Conservation (phyloP, 2,329 filamentous ascomycete species). For the Juglanconis sp. region DNA sequence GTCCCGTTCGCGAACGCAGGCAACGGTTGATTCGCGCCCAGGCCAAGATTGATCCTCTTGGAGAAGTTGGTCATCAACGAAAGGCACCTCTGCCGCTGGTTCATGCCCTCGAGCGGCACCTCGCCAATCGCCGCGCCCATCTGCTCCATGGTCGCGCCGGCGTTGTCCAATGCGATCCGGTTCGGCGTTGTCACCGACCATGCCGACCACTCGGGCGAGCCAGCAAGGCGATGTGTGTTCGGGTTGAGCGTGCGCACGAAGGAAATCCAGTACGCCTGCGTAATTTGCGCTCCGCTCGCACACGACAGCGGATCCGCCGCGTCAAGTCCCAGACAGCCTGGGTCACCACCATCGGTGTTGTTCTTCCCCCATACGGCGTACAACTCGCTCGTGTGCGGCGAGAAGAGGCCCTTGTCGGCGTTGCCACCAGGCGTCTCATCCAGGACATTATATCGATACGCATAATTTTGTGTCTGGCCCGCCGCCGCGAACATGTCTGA, state of each 20-base stretch:
- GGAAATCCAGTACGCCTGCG: constrained; percentile 20
- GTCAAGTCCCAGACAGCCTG: constrained; percentile 1
- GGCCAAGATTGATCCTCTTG: constrained; percentile 4
- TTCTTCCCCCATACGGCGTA: constrained; percentile 13
- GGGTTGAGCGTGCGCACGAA: constrained; percentile 17
- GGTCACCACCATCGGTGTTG: constrained; percentile 11
- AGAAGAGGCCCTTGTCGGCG: constrained; percentile 12
- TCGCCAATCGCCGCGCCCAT: constrained; percentile 8
- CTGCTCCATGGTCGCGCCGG: constrained; percentile 6
- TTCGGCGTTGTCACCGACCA: constrained; percentile 7
- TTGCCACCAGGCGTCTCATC: constrained; percentile 10
- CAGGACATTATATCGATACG: constrained; percentile 11
- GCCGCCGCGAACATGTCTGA: constrained; percentile 7
- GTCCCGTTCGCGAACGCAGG: constrained; percentile 9
- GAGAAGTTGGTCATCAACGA: not conserved
- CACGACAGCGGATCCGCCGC: constrained; percentile 8
- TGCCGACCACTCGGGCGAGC: constrained; percentile 16
- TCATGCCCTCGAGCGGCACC: constrained; percentile 8
- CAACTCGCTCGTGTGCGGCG: constrained; percentile 10
- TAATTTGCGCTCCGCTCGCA: constrained; percentile 2
- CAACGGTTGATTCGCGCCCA: constrained; percentile 1
- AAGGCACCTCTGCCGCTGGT: constrained; percentile 11
- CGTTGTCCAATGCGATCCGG: constrained; percentile 6
- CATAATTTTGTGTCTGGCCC: not conserved
- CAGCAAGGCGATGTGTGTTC: constrained; percentile 7